These are phyloP conservation scores for Eucommia ulmoides DNA, from an alignment of 257 asterid genomes.

Conservation along the genomic window DNA sequence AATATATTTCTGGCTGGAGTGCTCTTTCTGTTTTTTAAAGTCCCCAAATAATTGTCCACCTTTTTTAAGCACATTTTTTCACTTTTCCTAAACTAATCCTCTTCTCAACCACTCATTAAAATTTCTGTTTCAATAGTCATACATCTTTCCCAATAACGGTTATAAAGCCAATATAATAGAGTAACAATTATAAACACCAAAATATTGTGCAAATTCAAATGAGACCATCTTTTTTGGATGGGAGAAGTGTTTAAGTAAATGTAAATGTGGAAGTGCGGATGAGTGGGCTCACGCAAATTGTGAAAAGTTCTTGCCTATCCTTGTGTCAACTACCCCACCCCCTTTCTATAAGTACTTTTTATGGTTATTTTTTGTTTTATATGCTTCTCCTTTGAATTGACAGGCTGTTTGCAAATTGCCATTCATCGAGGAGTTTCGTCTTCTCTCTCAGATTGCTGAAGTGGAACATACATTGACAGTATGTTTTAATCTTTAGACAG, in stretches of 20 bases:
- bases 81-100: background rate
- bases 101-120: too few species aligned
- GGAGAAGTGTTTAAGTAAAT: background rate
- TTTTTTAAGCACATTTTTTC: background rate
- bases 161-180: background rate
- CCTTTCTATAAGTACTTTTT: background rate
- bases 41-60: background rate
- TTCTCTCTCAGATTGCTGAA: constrained; percentile 42
- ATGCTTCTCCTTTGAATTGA: constrained; percentile 9
- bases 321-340: constrained; percentile 4
- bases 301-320: background rate
- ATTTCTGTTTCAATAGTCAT: background rate
- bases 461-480: constrained; percentile 52
- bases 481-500: constrained; percentile 1
- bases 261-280: background rate
- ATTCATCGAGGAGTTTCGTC: constrained; percentile 47
- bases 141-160: background rate
- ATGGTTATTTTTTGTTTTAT: constrained; percentile 3
- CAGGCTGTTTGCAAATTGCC: constrained; percentile 61
- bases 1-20: too few species aligned
- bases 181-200: background rate
- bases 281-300: background rate
- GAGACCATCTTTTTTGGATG: background rate
- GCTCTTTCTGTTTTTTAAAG: background rate
- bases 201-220: background rate